Conservation (phyloP, 1,139 yeast genomes). For the Saccharomyces hybrid region DNA sequence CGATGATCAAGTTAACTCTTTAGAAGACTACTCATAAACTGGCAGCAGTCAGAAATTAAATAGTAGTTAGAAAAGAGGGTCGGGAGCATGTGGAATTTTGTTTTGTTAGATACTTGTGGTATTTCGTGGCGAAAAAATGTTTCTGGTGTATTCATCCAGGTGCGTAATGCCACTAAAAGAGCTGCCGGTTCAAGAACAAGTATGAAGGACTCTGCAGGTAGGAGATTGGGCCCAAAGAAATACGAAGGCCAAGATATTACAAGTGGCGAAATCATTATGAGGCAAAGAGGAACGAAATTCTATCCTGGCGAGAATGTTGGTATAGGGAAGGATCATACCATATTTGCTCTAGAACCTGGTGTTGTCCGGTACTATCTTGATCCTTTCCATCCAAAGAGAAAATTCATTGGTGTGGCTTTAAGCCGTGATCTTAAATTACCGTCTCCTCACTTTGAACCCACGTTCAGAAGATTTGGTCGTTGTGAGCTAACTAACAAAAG, state of each 20-base stretch:
- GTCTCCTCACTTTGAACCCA: slow-evolving; percentile 81
- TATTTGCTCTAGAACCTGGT: slow-evolving; percentile 88
- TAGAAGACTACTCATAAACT: not conserved
- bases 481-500: slow-evolving; percentile 44
- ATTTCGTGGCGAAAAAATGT: slow-evolving; percentile 4
- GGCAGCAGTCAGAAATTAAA: not conserved
- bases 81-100: not conserved
- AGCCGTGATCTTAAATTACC: slow-evolving; percentile 61
- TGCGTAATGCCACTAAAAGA: slow-evolving; percentile 87
- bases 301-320: slow-evolving; percentile 92
- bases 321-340: slow-evolving; percentile 90
- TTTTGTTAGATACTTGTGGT: not conserved
- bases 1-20: not conserved
- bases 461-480: slow-evolving; percentile 78
- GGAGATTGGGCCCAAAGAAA: slow-evolving; percentile 85
- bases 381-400: slow-evolving; percentile 94
- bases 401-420: slow-evolving; percentile 82
- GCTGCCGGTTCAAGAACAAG: slow-evolving; percentile 92
- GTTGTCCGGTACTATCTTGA: slow-evolving; percentile 83
- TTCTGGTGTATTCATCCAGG: slow-evolving; percentile 35
- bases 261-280: slow-evolving; percentile 84
- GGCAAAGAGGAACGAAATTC: slow-evolving; percentile 95
- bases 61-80: not conserved
- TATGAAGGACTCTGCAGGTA: slow-evolving; percentile 92
- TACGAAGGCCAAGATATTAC: slow-evolving; percentile 57